Evolutionary conservation across 176 grass and related monocot genomes (phyloP).

Genomic region (Calamus simplicifolius): DNA sequence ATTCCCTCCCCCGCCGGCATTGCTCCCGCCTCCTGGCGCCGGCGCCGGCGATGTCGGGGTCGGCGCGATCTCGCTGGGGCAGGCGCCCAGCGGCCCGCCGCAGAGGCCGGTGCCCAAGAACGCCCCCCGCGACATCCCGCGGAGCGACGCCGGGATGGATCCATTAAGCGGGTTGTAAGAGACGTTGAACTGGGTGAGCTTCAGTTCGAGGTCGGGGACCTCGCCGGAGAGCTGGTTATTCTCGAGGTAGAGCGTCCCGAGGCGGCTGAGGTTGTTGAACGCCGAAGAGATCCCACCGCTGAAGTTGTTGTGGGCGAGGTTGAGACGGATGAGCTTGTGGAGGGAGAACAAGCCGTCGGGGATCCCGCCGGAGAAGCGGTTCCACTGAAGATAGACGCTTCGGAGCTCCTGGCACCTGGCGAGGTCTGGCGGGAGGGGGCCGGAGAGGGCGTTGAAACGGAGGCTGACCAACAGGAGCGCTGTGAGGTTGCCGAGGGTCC

Average conservation of each 20-base stretch:
- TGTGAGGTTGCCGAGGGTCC: conserved; percentile 16
- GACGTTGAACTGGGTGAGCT: conserved; percentile 39
- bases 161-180: conserved; percentile 74
- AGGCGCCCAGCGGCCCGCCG: conserved; percentile 51
- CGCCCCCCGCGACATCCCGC: conserved; percentile 26
- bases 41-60: conserved; percentile 21
- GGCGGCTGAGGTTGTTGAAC: conserved; percentile 37
- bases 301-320: conserved; percentile 16
- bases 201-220: conserved; percentile 28
- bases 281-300: conserved; percentile 8
- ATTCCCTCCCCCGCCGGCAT: neutral
- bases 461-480: conserved; percentile 1
- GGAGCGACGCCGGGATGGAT: conserved; percentile 31
- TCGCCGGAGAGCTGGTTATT: conserved; percentile 38
- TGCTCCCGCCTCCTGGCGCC: too few relatives aligned
- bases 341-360: neutral
- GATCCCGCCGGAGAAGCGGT: conserved; percentile 7
- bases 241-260: conserved; percentile 43
- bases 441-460: conserved; percentile 14
- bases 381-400: conserved; percentile 1
- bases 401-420: neutral
- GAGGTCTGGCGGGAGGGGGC: conserved; percentile 3
- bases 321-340: neutral
- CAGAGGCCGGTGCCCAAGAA: conserved; percentile 68
- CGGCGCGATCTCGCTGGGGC: neutral